Evolutionary conservation across 164 flowering plant species (phyloP).

Genomic region (Brasenia schreberi): DNA sequence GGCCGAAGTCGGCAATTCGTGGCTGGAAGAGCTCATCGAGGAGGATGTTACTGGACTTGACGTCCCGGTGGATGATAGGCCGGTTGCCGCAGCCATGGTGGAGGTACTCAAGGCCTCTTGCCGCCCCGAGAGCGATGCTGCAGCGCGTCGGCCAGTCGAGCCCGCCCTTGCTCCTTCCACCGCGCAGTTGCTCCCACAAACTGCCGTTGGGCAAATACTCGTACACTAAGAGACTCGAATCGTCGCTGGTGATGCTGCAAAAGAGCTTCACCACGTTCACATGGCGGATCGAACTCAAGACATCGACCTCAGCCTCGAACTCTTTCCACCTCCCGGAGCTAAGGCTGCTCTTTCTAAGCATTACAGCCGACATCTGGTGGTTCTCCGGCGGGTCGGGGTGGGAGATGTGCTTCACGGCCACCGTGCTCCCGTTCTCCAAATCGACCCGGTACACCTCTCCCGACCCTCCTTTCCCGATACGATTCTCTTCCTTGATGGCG

Average conservation of each 20-base stretch:
- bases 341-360: not conserved
- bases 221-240: slow-evolving; percentile 51
- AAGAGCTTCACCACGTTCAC: slow-evolving; percentile 72
- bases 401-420: slow-evolving; percentile 79
- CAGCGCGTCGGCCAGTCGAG: slow-evolving; percentile 52
- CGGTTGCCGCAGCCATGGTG: slow-evolving; percentile 46
- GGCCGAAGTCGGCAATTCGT: slow-evolving; percentile 57
- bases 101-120: slow-evolving; percentile 61
- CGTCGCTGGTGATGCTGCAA: slow-evolving; percentile 66
- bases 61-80: slow-evolving; percentile 54
- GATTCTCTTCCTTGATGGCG: slow-evolving; percentile 50
- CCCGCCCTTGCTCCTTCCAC: slow-evolving; percentile 16
- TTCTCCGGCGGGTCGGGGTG: slow-evolving; percentile 7
- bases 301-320: slow-evolving; percentile 59
- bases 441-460: slow-evolving; percentile 60
- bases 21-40: slow-evolving; percentile 44
- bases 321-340: slow-evolving; percentile 13
- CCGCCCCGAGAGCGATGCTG: slow-evolving; percentile 62
- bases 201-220: slow-evolving; percentile 68
- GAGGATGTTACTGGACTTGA: slow-evolving; percentile 55
- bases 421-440: slow-evolving; percentile 27
- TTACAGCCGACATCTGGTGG: slow-evolving; percentile 7
- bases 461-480: slow-evolving; percentile 79
- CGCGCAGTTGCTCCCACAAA: slow-evolving; percentile 64
- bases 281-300: slow-evolving; percentile 57